phyloP scores from a whole-genome alignment of 164 flowering plant genomes.

The Euptelea pleiosperma region DNA sequence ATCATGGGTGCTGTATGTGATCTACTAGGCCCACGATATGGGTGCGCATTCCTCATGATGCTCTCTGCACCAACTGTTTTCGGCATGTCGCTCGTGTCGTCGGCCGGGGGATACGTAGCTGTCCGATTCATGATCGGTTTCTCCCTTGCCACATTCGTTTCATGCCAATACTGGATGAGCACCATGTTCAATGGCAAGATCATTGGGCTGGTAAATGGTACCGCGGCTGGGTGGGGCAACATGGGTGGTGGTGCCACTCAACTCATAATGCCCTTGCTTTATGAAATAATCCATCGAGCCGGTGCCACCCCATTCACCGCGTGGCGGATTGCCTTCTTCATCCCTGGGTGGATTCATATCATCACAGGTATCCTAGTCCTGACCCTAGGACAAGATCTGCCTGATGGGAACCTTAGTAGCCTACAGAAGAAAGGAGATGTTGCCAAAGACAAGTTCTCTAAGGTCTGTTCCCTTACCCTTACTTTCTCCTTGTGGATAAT shows the following conservation, averaged over 20 bases:
- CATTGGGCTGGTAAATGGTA: slow-evolving; percentile 70
- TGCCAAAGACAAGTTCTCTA: slow-evolving; percentile 59
- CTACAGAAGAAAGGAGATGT: slow-evolving; percentile 63
- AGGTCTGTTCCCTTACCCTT: slow-evolving; percentile 29
- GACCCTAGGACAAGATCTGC: slow-evolving; percentile 73
- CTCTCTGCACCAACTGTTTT: slow-evolving; percentile 67
- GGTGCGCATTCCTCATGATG: slow-evolving; percentile 60
- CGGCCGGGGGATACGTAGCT: slow-evolving; percentile 36
- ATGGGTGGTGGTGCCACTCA: slow-evolving; percentile 91
- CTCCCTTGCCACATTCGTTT: slow-evolving; percentile 79
- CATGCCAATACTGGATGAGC: slow-evolving; percentile 85
- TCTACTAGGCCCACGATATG: slow-evolving; percentile 65
- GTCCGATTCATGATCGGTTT: slow-evolving; percentile 69
- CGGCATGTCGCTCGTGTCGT: slow-evolving; percentile 51
- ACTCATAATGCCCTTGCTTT: slow-evolving; percentile 67
- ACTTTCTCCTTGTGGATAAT: no score
- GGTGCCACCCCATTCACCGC: slow-evolving; percentile 74
- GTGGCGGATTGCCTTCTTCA: slow-evolving; percentile 84
- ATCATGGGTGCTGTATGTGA: slow-evolving; percentile 82
- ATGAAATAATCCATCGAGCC: slow-evolving; percentile 29
- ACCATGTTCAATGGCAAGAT: slow-evolving; percentile 66
- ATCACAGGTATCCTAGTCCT: slow-evolving; percentile 57
- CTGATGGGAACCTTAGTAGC: slow-evolving; percentile 62
- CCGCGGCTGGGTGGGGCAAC: slow-evolving; percentile 81
- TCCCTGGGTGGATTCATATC: slow-evolving; percentile 62